A percentile compares a stretch with the other conserved stretches of the same genome.
Evolutionary conservation across 768 basidiomycete genomes (phyloP).

Genomic region (Phaeolepiota aurea): DNA sequence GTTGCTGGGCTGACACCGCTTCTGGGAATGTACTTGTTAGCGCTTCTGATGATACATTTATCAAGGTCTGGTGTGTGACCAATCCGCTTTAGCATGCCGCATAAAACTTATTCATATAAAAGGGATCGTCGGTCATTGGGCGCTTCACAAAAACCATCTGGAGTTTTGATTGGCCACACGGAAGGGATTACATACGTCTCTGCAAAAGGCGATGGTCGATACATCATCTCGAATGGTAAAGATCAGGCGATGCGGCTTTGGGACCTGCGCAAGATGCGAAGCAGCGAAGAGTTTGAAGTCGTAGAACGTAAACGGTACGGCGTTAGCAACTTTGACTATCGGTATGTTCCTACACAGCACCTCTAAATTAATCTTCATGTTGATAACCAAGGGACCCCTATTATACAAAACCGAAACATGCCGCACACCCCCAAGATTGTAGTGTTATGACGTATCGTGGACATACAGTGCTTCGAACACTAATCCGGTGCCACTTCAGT

Average conservation of each 20-base stretch:
- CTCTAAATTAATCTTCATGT: conserved; percentile 2
- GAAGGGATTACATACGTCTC: conserved; percentile 94
- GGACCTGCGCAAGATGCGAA: conserved; percentile 92
- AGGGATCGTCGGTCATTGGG: conserved; percentile 53
- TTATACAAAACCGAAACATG: conserved; percentile 55
- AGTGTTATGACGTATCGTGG: conserved; percentile 95
- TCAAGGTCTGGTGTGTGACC: conserved; percentile 85
- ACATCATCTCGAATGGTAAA: conserved; percentile 93
- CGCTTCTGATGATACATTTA: conserved; percentile 88
- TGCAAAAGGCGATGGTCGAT: conserved; percentile 94
- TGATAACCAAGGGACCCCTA: conserved; percentile 39
- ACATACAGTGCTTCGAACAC: conserved; percentile 80
- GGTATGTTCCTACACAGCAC: conserved; percentile 30
- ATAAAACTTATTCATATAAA: neutral
- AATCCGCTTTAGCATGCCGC: neutral
- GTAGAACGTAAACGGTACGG: conserved; percentile 46
- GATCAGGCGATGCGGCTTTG: conserved; percentile 89
- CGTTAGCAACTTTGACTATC: conserved; percentile 65
- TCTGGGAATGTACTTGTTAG: conserved; percentile 94
- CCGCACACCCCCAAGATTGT: conserved; percentile 80
- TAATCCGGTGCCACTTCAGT: conserved; percentile 96
- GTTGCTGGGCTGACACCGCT: conserved; percentile 90
- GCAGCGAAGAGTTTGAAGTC: conserved; percentile 55
- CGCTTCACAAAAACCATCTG: conserved; percentile 68
- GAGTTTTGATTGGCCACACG: conserved; percentile 90